These are phyloP conservation scores for Selenicereus undatus DNA, from an alignment of 148 eudicot species.

Conservation along the genomic window DNA sequence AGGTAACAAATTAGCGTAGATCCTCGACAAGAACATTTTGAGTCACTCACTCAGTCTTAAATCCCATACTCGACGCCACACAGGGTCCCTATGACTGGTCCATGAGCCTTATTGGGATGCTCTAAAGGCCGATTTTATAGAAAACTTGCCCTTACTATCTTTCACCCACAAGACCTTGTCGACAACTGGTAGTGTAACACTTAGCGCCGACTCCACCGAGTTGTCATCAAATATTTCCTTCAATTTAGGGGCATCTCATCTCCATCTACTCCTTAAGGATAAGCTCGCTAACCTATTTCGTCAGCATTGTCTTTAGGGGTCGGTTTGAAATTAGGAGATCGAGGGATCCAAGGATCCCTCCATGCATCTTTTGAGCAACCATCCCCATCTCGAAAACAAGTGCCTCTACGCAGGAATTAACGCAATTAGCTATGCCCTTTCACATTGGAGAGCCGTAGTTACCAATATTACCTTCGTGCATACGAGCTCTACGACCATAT, in stretches of 20 bases:
- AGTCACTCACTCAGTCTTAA: neutral
- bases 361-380: neutral
- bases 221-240: neutral
- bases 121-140: too few species aligned
- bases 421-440: neutral
- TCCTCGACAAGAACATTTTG: neutral
- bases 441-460: neutral
- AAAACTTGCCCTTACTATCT: neutral
- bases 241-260: neutral
- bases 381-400: neutral
- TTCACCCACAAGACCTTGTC: neutral
- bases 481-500: neutral
- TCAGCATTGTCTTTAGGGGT: neutral
- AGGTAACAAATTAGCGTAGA: neutral
- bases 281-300: neutral
- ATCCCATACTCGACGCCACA: neutral
- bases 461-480: neutral
- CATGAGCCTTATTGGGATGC: neutral
- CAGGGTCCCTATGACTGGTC: neutral
- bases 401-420: neutral
- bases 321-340: neutral
- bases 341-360: neutral
- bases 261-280: neutral
- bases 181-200: neutral
- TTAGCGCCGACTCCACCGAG: neutral